A percentile compares a stretch with the other conserved stretches of the same genome.
phyloP scores from a whole-genome alignment of 73 alveolate species.

The Blepharisma japonicum region DNA sequence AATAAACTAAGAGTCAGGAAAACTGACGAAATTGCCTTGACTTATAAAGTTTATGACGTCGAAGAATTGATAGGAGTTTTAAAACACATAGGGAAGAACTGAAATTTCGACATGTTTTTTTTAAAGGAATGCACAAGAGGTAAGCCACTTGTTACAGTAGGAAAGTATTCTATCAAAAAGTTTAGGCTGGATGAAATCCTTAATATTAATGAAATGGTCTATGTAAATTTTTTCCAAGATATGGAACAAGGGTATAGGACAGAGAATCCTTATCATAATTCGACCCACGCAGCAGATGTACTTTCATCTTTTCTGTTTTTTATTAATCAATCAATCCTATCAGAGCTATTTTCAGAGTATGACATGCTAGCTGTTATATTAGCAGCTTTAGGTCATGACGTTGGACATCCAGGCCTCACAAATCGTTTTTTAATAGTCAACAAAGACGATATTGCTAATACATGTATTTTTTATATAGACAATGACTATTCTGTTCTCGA shows the following conservation, averaged over 20 bases:
- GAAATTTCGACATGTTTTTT: neutral
- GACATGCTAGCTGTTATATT: neutral
- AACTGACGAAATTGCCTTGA: neutral
- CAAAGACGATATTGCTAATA: neutral
- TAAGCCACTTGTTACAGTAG: constrained; percentile 1
- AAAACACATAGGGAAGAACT: neutral
- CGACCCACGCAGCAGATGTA: constrained; percentile 5
- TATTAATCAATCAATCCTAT: neutral
- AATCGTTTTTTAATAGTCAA: neutral
- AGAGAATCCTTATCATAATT: neutral
- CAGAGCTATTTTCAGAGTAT: neutral
- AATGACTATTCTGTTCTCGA: constrained; percentile 14
- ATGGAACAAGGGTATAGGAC: neutral
- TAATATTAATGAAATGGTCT: neutral
- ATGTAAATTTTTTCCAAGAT: neutral
- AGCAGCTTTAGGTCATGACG: constrained; percentile 15
- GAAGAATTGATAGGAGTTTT: neutral
- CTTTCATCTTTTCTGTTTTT: neutral
- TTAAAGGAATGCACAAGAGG: neutral
- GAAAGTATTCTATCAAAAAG: neutral
- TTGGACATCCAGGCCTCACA: neutral
- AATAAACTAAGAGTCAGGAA: too few relatives aligned
- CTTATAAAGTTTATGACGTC: neutral
- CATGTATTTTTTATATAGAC: neutral
- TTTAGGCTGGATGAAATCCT: neutral